Evolutionary conservation across 495 filamentous ascomycete species (phyloP).

Genomic region (Ramalina intermedia): DNA sequence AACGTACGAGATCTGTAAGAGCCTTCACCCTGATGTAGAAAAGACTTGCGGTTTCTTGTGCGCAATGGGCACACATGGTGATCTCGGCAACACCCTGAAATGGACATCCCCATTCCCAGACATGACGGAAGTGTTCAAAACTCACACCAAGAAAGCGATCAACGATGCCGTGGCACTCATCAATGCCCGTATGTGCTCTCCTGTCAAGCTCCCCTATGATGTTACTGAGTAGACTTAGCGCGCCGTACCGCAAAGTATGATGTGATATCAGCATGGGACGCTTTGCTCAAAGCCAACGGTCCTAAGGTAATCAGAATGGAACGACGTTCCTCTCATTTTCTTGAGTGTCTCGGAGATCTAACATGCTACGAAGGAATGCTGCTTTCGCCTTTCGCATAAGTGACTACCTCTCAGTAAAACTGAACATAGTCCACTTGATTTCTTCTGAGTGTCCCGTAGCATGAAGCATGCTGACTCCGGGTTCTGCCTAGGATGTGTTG

Average conservation of each 20-base stretch:
- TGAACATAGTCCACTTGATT: no score
- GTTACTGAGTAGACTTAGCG: slow-evolving; percentile 12
- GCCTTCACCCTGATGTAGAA: slow-evolving; percentile 28
- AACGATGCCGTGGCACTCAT: slow-evolving; percentile 40
- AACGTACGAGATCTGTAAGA: slow-evolving; percentile 40
- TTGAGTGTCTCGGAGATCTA: no score
- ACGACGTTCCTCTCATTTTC: no score
- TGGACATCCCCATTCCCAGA: slow-evolving; percentile 45
- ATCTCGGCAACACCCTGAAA: slow-evolving; percentile 40
- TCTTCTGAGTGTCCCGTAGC: no score
- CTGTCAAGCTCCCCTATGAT: neutral
- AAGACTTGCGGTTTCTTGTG: slow-evolving; percentile 36
- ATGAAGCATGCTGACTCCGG: no score
- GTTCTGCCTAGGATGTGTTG: slow-evolving; percentile 22
- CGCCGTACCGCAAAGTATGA: slow-evolving; percentile 38
- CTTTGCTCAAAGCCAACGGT: slow-evolving; percentile 24
- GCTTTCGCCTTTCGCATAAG: no score
- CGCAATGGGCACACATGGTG: slow-evolving; percentile 44
- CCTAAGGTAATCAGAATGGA: slow-evolving; percentile 14
- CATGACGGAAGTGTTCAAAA: slow-evolving; percentile 39
- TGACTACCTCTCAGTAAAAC: no score
- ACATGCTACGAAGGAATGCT: no score
- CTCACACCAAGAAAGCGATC: slow-evolving; percentile 39
- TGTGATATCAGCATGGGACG: slow-evolving; percentile 39
- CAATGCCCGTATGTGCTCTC: slow-evolving; percentile 30